Evolutionary conservation across 1,284 basidiomycete genomes (phyloP).

Genomic region (Gomphus bonarii): DNA sequence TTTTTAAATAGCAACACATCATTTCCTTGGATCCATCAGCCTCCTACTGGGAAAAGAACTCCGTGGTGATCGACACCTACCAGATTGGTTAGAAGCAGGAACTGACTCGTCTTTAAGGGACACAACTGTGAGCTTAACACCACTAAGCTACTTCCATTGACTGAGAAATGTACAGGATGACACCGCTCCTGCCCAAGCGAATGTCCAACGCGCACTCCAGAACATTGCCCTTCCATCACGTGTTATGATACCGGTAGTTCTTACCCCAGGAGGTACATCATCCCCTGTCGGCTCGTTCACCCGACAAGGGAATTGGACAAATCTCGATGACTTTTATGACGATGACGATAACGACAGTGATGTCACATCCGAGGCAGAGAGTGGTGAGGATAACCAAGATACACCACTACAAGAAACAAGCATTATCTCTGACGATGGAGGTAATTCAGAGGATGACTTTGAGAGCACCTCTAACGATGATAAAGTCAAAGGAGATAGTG

Average conservation of each 20-base stretch:
- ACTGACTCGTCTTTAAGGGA: conserved; percentile 43
- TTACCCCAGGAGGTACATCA: conserved; percentile 7
- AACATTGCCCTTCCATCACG: conserved; percentile 6
- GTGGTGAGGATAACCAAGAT: conserved; percentile 19
- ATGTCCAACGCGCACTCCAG: background rate
- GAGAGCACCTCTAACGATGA: conserved; percentile 18
- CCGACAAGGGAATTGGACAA: conserved; percentile 10
- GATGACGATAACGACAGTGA: conserved; percentile 21
- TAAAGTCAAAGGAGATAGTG: conserved; percentile 11
- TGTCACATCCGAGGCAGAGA: conserved; percentile 15
- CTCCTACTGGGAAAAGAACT: conserved; percentile 5
- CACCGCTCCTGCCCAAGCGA: background rate
- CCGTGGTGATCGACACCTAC: conserved; percentile 20
- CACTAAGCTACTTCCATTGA: background rate
- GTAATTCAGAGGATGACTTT: conserved; percentile 24
- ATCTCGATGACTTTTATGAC: conserved; percentile 12
- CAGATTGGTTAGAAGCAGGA: conserved; percentile 54
- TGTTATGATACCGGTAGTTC: conserved; percentile 2
- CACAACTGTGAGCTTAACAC: background rate
- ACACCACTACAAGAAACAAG: conserved; percentile 15
- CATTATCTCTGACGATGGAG: conserved; percentile 21
- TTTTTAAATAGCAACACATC: background rate
- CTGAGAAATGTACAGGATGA: conserved; percentile 1
- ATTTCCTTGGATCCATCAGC: conserved; percentile 6
- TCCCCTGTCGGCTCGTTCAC: conserved; percentile 9